Evolutionary conservation across 495 filamentous ascomycete genomes (phyloP).

Genomic region (Penicillium cosmopolitanum): DNA sequence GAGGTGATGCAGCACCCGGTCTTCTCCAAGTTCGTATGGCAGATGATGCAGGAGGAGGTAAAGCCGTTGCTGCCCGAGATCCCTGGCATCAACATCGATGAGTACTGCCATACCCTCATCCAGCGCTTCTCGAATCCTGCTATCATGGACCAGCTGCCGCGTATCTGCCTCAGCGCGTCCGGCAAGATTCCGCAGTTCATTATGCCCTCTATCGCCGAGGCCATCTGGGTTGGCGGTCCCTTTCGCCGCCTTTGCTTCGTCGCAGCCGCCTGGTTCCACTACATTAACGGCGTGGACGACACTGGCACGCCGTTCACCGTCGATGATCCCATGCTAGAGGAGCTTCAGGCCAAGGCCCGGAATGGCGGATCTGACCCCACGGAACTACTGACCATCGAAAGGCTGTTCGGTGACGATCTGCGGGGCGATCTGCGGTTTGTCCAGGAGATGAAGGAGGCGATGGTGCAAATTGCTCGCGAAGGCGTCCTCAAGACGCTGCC

Average conservation of each 20-base stretch:
- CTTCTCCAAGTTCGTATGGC: conserved; percentile 46
- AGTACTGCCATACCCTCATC: conserved; percentile 49
- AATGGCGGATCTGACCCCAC: conserved; percentile 39
- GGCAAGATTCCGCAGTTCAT: conserved; percentile 57
- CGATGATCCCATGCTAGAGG: conserved; percentile 50
- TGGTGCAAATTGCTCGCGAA: conserved; percentile 46
- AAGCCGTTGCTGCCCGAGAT: conserved; percentile 49
- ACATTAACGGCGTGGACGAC: conserved; percentile 49
- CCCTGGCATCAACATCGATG: conserved; percentile 49
- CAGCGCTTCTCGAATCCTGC: conserved; percentile 54
- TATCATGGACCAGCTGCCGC: conserved; percentile 51
- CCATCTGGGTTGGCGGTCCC: conserved; percentile 45
- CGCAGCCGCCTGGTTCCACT: conserved; percentile 50
- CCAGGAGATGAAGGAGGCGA: conserved; percentile 38
- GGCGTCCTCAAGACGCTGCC: conserved; percentile 48
- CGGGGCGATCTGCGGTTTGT: conserved; percentile 46
- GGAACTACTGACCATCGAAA: conserved; percentile 44
- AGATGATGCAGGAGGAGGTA: conserved; percentile 51
- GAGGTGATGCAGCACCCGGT: conserved; percentile 48
- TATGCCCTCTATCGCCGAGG: conserved; percentile 54
- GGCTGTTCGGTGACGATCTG: conserved; percentile 51
- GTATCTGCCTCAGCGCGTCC: conserved; percentile 48
- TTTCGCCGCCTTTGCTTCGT: conserved; percentile 50
- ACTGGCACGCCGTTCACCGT: conserved; percentile 41
- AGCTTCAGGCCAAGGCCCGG: conserved; percentile 44